Conservation (phyloP, 371 early-diverging fungal genomes). For the Mucor saturninus region DNA sequence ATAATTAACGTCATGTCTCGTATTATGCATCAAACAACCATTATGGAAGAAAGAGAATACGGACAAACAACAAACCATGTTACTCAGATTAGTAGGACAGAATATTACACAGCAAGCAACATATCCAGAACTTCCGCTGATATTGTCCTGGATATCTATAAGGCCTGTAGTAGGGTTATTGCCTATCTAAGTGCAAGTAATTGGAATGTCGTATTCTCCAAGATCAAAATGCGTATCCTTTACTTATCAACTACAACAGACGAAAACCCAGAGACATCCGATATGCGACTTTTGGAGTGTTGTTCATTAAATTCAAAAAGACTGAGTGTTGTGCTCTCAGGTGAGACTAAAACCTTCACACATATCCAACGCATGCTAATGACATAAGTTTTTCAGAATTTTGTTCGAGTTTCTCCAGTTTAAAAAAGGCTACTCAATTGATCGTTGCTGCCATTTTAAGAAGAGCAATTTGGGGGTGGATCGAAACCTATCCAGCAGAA, state of each 20-base stretch:
- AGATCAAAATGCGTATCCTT: slow-evolving; percentile 64
- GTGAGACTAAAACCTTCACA: slow-evolving; percentile 31
- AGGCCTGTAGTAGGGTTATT: slow-evolving; percentile 75
- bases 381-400: slow-evolving; percentile 52
- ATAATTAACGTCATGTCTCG: slow-evolving; percentile 66
- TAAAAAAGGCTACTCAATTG: slow-evolving; percentile 73
- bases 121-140: slow-evolving; percentile 45
- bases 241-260: slow-evolving; percentile 64
- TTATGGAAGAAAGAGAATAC: slow-evolving; percentile 49
- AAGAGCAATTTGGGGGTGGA: slow-evolving; percentile 89
- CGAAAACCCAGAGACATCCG: slow-evolving; percentile 76
- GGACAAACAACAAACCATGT: slow-evolving; percentile 43
- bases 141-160: slow-evolving; percentile 66
- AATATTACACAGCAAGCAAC: slow-evolving; percentile 39
- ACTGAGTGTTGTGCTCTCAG: slow-evolving; percentile 69
- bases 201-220: slow-evolving; percentile 76
- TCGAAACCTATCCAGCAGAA: slow-evolving; percentile 80
- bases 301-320: slow-evolving; percentile 75
- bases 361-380: neutral
- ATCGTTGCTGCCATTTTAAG: slow-evolving; percentile 73
- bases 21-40: slow-evolving; percentile 64
- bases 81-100: slow-evolving; percentile 58
- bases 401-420: slow-evolving; percentile 62
- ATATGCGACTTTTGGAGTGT: slow-evolving; percentile 79
- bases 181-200: slow-evolving; percentile 83